phyloP scores from a whole-genome alignment of 805 yeast genomes.

The Kluyveromyces lactis region DNA sequence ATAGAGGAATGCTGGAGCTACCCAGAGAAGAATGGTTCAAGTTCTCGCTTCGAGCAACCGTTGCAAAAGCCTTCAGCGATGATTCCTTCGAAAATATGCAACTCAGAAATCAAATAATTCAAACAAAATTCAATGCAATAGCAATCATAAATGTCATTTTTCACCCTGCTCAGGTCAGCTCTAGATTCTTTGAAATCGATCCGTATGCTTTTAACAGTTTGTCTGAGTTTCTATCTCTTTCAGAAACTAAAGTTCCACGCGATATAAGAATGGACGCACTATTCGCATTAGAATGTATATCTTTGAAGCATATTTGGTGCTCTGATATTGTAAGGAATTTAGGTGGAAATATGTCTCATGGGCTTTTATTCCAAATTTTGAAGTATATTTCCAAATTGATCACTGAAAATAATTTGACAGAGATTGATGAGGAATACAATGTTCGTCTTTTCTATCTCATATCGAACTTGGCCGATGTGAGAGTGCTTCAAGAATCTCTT shows the following conservation, averaged over 20 bases:
- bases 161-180: slow-evolving; percentile 49
- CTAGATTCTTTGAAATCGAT: slow-evolving; percentile 62
- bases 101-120: slow-evolving; percentile 50
- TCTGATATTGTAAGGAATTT: slow-evolving; percentile 67
- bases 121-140: slow-evolving; percentile 57
- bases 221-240: slow-evolving; percentile 63
- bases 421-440: slow-evolving; percentile 40
- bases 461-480: slow-evolving; percentile 51
- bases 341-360: slow-evolving; percentile 85
- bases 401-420: slow-evolving; percentile 31
- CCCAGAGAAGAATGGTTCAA: slow-evolving; percentile 61
- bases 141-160: slow-evolving; percentile 54
- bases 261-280: slow-evolving; percentile 53
- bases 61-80: slow-evolving; percentile 65
- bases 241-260: slow-evolving; percentile 44
- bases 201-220: slow-evolving; percentile 61
- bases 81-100: slow-evolving; percentile 44
- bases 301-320: slow-evolving; percentile 61
- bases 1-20: slow-evolving; percentile 45
- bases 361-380: slow-evolving; percentile 64
- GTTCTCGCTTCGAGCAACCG: slow-evolving; percentile 51
- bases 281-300: slow-evolving; percentile 59
- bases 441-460: slow-evolving; percentile 50
- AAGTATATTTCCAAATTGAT: slow-evolving; percentile 51
- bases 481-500: slow-evolving; percentile 45